Evolutionary conservation across 352 stramenopile species (phyloP), one percentile per base, ranked within the genome.

Genomic region (Thalassiosira mediterranea): DNA sequence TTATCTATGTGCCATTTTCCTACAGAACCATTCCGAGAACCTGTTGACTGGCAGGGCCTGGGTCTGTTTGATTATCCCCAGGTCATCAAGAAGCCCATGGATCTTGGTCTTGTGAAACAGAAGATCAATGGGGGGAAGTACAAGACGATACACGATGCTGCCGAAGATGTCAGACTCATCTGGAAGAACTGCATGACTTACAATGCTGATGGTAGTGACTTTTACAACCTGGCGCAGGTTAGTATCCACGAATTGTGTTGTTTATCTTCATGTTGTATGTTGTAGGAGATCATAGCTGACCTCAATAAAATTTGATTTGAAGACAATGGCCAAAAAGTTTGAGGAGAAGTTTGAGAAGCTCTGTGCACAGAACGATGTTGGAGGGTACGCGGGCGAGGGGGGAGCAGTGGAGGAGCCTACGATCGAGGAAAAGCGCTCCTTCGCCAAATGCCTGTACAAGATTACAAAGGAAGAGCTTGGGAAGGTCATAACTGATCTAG

Each of bases 141-240:
- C 64, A 81, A 83, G 58, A 84, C 80, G n/a, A 44, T 91, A 57
- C 68, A 79, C 31, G 82, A 91, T 49, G 86, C 76, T 44, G 87
- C 83, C 2, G 72, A 91, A 17, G 88, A 95, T 44, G 81, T 96
- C 13, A 81, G 90, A 11, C 81, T 94, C 21, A 88, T 96, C 37
- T 96, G 92, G 92, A 87, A 81, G 21, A 95, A 95, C 67, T 95
- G 91, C 79, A 93, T 91, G 83, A 83, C 81, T 7, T 95, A 95
- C 86, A 95, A 95, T 77, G 56, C 72, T 3, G 88, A 94, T 42
- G 90, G 89, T 17, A 87, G 56, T 46, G 88, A 95, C 61, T 93
- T 95, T 73, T 90, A 88, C 68, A 61, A 89, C n/a, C 69, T 96
- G 28, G 91, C 8, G 25, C 5, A 62, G n/a, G n/a, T n/a, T n/a